Percentiles rank a stretch among this genome's conserved stretches.
These are phyloP conservation scores for Globisporangium cylindrosporum DNA, from an alignment of 352 stramenopile genomes.

Conservation along the genomic window DNA sequence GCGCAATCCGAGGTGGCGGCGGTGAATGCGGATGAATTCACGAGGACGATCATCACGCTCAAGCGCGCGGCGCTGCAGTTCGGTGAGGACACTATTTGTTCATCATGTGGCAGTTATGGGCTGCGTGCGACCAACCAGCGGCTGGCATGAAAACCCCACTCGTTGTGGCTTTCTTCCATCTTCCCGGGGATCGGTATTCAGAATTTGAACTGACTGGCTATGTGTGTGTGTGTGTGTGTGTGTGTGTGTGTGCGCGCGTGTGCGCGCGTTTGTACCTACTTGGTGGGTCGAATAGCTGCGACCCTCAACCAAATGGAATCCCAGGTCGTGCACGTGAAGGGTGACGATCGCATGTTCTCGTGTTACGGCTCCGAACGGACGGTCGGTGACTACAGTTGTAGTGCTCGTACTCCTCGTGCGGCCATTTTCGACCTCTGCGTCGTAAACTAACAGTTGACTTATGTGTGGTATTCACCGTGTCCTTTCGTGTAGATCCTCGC, in stretches of 20 bases:
- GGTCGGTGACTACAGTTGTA: constrained; percentile 27
- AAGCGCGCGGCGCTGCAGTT: constrained; percentile 81
- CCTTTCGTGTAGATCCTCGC: constrained; percentile 59
- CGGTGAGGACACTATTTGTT: constrained; percentile 31
- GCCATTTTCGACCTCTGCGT: neutral
- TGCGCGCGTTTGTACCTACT: neutral
- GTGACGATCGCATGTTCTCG: constrained; percentile 82
- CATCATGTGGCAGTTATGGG: neutral
- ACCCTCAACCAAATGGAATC: constrained; percentile 83
- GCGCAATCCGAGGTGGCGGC: constrained; percentile 65
- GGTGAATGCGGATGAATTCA: constrained; percentile 75
- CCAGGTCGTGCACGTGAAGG: constrained; percentile 81
- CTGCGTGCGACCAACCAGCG: neutral
- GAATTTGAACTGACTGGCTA: neutral
- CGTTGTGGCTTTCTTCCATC: neutral
- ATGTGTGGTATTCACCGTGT: neutral
- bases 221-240: neutral
- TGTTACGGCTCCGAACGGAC: constrained; percentile 76
- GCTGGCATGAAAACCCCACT: neutral
- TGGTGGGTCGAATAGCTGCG: constrained; percentile 30
- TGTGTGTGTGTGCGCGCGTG: neutral
- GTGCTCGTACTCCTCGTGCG: neutral
- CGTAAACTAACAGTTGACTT: neutral
- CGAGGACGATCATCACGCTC: constrained; percentile 73
- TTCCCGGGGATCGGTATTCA: too few relatives aligned